These are phyloP conservation scores for Aspergillus quadrilineatus DNA, from an alignment of 2,329 filamentous ascomycete species.

Conservation along the genomic window DNA sequence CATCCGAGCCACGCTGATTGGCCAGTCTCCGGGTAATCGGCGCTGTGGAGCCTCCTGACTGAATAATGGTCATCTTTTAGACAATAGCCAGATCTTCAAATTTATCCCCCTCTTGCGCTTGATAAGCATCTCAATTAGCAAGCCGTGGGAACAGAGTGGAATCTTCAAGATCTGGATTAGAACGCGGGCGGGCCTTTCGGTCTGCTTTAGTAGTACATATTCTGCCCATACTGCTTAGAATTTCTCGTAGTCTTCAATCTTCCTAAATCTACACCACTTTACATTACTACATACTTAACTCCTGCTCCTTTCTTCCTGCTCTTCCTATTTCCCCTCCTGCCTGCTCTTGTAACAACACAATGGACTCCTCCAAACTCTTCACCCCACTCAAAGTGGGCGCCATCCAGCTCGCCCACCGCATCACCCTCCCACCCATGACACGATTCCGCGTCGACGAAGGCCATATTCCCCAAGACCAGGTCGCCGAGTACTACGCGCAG, in stretches of 20 bases:
- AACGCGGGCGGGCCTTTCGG: neutral
- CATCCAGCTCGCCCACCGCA: slow-evolving; percentile 44
- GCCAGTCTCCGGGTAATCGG: neutral
- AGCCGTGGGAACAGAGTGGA: neutral
- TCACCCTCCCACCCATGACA: slow-evolving; percentile 61
- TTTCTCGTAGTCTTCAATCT: neutral
- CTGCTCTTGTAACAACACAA: neutral
- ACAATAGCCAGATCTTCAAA: neutral
- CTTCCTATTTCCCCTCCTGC: neutral
- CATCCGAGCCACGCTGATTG: neutral
- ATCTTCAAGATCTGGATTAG: neutral
- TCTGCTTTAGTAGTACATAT: neutral
- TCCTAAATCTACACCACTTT: neutral
- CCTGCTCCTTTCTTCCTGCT: neutral
- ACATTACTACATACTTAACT: neutral
- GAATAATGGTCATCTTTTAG: neutral
- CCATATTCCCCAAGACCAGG: slow-evolving; percentile 47
- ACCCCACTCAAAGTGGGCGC: slow-evolving; percentile 44
- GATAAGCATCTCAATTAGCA: neutral
- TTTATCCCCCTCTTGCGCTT: neutral
- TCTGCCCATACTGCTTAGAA: neutral
- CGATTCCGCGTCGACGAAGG: slow-evolving; percentile 52
- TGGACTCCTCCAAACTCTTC: slow-evolving; percentile 31
- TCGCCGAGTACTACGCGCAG: slow-evolving; percentile 55
- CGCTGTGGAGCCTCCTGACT: neutral